Percentiles rank a stretch among this genome's conserved stretches.
phyloP scores from a whole-genome alignment of 495 filamentous ascomycete genomes.

The Cladorrhinum samala region DNA sequence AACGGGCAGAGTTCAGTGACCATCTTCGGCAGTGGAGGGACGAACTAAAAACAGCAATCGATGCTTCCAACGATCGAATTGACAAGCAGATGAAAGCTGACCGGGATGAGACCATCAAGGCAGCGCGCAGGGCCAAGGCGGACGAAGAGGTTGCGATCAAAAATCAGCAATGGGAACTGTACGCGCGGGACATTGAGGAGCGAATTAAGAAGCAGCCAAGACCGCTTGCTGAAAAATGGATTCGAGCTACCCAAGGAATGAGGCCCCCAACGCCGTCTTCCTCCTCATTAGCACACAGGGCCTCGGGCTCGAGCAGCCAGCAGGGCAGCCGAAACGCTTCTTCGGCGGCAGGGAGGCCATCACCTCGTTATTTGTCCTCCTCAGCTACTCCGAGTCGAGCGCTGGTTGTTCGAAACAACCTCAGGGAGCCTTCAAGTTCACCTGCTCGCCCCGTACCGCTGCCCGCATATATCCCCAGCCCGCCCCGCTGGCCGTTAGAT shows the following conservation, averaged over 20 bases:
- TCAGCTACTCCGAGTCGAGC: too few relatives aligned
- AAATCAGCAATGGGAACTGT: background rate
- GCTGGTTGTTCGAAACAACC: too few relatives aligned
- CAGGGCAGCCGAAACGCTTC: background rate
- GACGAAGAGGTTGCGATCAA: background rate
- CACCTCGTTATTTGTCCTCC: too few relatives aligned
- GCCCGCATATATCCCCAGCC: too few relatives aligned
- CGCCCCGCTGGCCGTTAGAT: too few relatives aligned
- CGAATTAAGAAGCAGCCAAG: background rate
- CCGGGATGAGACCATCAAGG: constrained; percentile 3
- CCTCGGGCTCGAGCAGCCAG: background rate
- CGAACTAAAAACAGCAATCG: background rate
- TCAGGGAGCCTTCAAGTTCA: too few relatives aligned
- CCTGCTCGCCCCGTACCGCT: too few relatives aligned
- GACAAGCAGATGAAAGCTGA: background rate
- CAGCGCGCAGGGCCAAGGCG: background rate
- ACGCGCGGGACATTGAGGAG: background rate
- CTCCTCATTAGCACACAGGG: background rate
- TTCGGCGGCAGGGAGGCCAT: too few relatives aligned
- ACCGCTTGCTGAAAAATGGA: background rate
- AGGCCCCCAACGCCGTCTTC: background rate
- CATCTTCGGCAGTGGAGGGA: constrained; percentile 2
- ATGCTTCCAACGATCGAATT: constrained; percentile 6
- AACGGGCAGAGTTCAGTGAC: background rate
- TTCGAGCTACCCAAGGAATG: background rate